Conservation (phyloP, 2,329 filamentous ascomycete species). For the Calonectria ilicicola region DNA sequence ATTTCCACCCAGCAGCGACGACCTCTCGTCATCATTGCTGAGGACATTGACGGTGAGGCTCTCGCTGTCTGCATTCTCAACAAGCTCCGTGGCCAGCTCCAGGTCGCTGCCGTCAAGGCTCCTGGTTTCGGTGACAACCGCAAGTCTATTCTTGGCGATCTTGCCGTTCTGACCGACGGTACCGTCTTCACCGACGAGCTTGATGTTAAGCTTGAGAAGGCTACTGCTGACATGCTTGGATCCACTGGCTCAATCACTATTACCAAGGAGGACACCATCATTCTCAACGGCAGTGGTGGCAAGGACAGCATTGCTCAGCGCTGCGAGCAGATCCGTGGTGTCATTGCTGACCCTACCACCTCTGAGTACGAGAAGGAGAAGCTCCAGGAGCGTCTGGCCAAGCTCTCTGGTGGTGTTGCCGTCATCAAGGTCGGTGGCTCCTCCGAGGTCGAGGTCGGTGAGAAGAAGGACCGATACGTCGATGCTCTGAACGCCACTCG, state of each 20-base stretch:
- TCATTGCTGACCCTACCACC: conserved; percentile 92
- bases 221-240: conserved; percentile 93
- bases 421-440: conserved; percentile 99
- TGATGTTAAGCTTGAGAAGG: conserved; percentile 99
- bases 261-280: conserved; percentile 99
- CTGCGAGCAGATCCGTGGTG: conserved; percentile 98
- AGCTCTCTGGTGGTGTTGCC: conserved; percentile 98
- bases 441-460: conserved; percentile 97
- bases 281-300: conserved; percentile 95
- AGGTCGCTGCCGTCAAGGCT: conserved; percentile 98
- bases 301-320: conserved; percentile 95
- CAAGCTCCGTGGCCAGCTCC: conserved; percentile 99
- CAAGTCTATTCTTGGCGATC: conserved; percentile 98
- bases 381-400: conserved; percentile 98
- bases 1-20: conserved; percentile 95
- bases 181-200: conserved; percentile 99
- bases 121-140: conserved; percentile 99
- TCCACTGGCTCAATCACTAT: conserved; percentile 99
- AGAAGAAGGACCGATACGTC: conserved; percentile 99
- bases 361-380: conserved; percentile 99
- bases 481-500: conserved; percentile 98
- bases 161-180: conserved; percentile 95
- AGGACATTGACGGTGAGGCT: conserved; percentile 99
- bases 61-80: conserved; percentile 99
- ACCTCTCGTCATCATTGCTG: conserved; percentile 97